phyloP scores from a whole-genome alignment of 176 grass and related monocot species.

The Hsuehochloa calcarea region DNA sequence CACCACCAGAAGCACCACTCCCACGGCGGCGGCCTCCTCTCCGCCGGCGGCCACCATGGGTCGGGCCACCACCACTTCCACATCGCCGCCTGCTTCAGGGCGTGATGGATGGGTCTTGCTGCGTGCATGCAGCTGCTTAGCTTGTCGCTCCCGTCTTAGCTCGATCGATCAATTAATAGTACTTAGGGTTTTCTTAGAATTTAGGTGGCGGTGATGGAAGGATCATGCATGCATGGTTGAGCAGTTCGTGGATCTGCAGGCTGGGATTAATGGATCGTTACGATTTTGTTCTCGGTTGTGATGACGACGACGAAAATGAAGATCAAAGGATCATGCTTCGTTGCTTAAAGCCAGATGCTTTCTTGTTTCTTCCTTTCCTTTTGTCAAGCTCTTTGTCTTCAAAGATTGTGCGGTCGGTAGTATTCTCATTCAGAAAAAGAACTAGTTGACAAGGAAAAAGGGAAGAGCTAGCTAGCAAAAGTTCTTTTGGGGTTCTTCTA shows the following conservation, averaged over 20 bases:
- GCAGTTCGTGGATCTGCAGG: constrained; percentile 15
- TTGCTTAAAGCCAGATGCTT: constrained; percentile 27
- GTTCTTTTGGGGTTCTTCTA: not conserved
- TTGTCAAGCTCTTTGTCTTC: constrained; percentile 6
- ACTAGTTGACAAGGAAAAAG: not conserved
- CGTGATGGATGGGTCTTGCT: constrained; percentile 18
- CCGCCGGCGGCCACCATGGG: constrained; percentile 11
- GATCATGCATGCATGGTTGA: constrained; percentile 40
- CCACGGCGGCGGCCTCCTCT: constrained; percentile 7
- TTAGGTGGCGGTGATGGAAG: constrained; percentile 36
- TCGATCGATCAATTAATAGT: not conserved
- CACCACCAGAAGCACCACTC: constrained; percentile 38
- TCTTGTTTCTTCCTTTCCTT: not conserved
- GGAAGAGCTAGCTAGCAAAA: not conserved
- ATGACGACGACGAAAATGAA: not conserved
- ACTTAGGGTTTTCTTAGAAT: constrained; percentile 26
- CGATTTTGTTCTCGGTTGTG: constrained; percentile 12
- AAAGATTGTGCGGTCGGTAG: constrained; percentile 5
- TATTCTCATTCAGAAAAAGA: constrained; percentile 12
- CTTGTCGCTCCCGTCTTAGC: not conserved
- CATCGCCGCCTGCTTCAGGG: constrained; percentile 74
- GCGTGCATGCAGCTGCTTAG: not conserved
- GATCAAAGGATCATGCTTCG: constrained; percentile 26
- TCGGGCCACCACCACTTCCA: constrained; percentile 56
- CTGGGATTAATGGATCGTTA: constrained; percentile 15